Evolutionary conservation across 768 basidiomycete genomes (phyloP).

Genomic region (Amanita fuliginea): DNA sequence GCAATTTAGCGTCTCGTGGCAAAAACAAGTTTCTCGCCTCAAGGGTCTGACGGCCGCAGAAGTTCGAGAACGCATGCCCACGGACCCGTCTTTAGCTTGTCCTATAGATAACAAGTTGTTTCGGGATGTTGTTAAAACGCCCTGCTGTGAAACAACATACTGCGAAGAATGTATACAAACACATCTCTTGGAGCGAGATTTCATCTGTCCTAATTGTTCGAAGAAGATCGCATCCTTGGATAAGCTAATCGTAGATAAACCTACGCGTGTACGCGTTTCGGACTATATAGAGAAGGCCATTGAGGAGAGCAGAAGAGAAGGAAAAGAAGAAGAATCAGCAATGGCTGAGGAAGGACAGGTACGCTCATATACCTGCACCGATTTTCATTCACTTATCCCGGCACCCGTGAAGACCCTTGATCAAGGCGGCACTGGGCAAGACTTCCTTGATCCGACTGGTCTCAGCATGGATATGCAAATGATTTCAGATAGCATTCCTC

Average conservation of each 20-base stretch:
- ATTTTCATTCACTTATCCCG: background rate
- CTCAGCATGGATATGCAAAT: slow-evolving; percentile 56
- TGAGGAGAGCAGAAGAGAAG: slow-evolving; percentile 66
- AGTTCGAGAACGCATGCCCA: slow-evolving; percentile 75
- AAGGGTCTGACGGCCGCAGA: slow-evolving; percentile 82
- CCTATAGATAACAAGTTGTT: slow-evolving; percentile 90
- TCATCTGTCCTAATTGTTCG: slow-evolving; percentile 84
- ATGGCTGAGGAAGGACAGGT: slow-evolving; percentile 26
- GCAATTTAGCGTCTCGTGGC: slow-evolving; percentile 73
- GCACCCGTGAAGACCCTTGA: background rate
- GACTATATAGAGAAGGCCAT: slow-evolving; percentile 78
- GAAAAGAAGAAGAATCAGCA: slow-evolving; percentile 28
- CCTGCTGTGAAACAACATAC: slow-evolving; percentile 84
- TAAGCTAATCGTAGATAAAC: slow-evolving; percentile 73
- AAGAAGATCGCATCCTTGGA: slow-evolving; percentile 85
- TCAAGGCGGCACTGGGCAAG: slow-evolving; percentile 31
- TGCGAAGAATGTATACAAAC: slow-evolving; percentile 98
- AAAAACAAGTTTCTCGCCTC: slow-evolving; percentile 74
- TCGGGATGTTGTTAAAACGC: slow-evolving; percentile 90
- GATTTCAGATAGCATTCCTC: slow-evolving; percentile 65
- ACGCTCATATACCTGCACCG: slow-evolving; percentile 1
- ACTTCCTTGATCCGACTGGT: slow-evolving; percentile 66
- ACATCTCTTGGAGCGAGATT: slow-evolving; percentile 88
- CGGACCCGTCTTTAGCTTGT: slow-evolving; percentile 73
- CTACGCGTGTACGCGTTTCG: slow-evolving; percentile 61